These are phyloP conservation scores for Neofusicoccum umdonicola DNA, from an alignment of 2,329 filamentous ascomycete species.

Conservation along the genomic window DNA sequence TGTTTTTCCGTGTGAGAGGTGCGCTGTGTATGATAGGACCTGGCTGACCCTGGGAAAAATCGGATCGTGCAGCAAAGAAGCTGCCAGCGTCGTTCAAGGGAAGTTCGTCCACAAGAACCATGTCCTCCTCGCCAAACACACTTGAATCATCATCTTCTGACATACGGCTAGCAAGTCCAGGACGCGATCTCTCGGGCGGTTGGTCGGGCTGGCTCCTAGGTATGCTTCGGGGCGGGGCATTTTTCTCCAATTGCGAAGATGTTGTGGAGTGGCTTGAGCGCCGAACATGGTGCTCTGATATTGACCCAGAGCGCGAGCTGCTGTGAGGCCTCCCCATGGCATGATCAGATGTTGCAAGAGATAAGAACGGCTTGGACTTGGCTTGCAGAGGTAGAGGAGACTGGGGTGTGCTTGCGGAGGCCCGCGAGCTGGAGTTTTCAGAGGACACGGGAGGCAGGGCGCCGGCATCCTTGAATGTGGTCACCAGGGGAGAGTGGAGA, in stretches of 20 bases:
- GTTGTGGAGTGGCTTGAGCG: conserved; percentile 16
- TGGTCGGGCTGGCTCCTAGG: conserved; percentile 12
- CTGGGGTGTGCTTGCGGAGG: conserved; percentile 33
- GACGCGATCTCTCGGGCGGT: not conserved
- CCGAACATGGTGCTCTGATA: conserved; percentile 5
- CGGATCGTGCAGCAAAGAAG: not conserved
- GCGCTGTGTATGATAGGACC: conserved; percentile 1
- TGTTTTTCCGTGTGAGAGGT: conserved; percentile 11
- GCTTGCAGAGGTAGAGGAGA: conserved; percentile 26
- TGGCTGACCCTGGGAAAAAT: conserved; percentile 3
- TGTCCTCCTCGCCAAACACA: conserved; percentile 16
- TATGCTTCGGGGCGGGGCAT: conserved; percentile 10
- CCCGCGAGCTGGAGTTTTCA: conserved; percentile 22
- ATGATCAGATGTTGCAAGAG: conserved; percentile 21
- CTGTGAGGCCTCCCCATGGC: not conserved
- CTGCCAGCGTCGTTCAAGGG: conserved; percentile 10
- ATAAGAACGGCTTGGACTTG: conserved; percentile 31
- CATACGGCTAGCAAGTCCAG: not conserved
- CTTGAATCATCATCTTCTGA: conserved; percentile 17
- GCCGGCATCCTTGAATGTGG: conserved; percentile 34
- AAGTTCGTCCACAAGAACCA: conserved; percentile 17
- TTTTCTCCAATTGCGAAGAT: conserved; percentile 12
- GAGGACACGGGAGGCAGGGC: conserved; percentile 23
- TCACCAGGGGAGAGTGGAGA: conserved; percentile 38
- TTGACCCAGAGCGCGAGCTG: conserved; percentile 14